phyloP scores from a whole-genome alignment of 345 rosid species.

The Citrus maxima region DNA sequence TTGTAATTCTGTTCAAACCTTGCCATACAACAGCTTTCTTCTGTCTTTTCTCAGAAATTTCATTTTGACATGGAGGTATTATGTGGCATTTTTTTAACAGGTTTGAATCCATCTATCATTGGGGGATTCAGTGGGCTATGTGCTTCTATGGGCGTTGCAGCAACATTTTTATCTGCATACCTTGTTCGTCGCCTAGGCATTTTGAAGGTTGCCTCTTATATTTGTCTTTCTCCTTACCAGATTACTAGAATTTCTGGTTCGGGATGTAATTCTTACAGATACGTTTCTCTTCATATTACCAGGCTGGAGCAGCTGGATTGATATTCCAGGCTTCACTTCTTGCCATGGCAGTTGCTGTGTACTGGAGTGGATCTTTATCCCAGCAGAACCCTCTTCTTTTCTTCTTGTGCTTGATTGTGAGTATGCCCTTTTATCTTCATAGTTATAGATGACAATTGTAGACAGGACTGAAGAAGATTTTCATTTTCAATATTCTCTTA shows the following conservation, averaged over 20 bases:
- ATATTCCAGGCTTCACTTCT: conserved; percentile 86
- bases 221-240: conserved; percentile 1
- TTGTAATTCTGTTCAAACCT: background rate
- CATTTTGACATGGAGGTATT: conserved; percentile 7
- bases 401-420: conserved; percentile 81
- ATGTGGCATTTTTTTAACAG: conserved; percentile 33
- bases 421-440: conserved; percentile 11
- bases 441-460: background rate
- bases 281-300: conserved; percentile 17
- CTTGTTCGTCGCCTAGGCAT: conserved; percentile 74
- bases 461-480: background rate
- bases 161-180: conserved; percentile 84
- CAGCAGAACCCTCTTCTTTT: conserved; percentile 61
- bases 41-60: background rate
- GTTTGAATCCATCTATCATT: conserved; percentile 77
- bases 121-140: conserved; percentile 94
- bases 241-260: background rate
- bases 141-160: conserved; percentile 89
- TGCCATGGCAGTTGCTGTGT: conserved; percentile 65
- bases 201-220: conserved; percentile 45
- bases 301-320: conserved; percentile 95
- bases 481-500: background rate
- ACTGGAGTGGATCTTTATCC: conserved; percentile 70
- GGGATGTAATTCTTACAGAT: background rate
- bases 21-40: background rate